Evolutionary conservation across 2,329 filamentous ascomycete species (phyloP).

Genomic region (Setomelanomma holmii): DNA sequence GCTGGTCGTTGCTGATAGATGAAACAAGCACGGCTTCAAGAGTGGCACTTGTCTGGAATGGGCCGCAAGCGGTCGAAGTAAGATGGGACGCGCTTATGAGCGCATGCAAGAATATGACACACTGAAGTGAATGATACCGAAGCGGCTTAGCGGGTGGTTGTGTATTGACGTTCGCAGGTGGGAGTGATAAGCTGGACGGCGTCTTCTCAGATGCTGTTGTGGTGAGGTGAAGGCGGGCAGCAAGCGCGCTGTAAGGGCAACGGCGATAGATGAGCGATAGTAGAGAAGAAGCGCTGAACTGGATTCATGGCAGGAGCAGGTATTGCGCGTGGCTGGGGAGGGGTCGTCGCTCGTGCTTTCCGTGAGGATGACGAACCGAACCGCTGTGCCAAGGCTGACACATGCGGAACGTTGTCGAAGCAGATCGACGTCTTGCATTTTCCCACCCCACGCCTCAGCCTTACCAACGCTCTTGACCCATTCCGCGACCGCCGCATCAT

Average conservation of each 20-base stretch:
- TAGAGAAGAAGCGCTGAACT: constrained; percentile 12
- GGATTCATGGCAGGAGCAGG: constrained; percentile 22
- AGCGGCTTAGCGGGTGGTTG: constrained; percentile 5
- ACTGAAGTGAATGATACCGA: constrained; percentile 28
- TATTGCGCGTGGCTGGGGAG: constrained; percentile 25
- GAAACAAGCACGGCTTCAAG: constrained; percentile 43
- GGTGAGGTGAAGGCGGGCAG: constrained; percentile 7
- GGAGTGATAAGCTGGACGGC: constrained; percentile 15
- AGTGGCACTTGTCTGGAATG: constrained; percentile 24
- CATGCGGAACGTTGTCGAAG: constrained; percentile 28
- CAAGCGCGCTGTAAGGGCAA: constrained; percentile 19
- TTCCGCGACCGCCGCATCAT: not conserved
- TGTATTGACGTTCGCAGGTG: constrained; percentile 7
- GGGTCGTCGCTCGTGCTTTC: constrained; percentile 18
- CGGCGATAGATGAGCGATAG: constrained; percentile 4
- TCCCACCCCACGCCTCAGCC: constrained; percentile 23
- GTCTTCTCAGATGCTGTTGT: not conserved
- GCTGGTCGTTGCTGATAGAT: constrained; percentile 20
- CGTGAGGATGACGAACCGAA: constrained; percentile 22
- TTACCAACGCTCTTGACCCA: constrained; percentile 2
- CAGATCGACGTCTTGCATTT: constrained; percentile 24
- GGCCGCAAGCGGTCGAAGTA: constrained; percentile 26
- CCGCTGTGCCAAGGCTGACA: constrained; percentile 14
- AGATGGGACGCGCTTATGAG: constrained; percentile 11
- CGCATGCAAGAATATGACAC: constrained; percentile 28